Evolutionary conservation across 768 basidiomycete genomes (phyloP), one percentile per base, ranked within the genome.

Genomic region (Phlegmacium glaucopus): DNA sequence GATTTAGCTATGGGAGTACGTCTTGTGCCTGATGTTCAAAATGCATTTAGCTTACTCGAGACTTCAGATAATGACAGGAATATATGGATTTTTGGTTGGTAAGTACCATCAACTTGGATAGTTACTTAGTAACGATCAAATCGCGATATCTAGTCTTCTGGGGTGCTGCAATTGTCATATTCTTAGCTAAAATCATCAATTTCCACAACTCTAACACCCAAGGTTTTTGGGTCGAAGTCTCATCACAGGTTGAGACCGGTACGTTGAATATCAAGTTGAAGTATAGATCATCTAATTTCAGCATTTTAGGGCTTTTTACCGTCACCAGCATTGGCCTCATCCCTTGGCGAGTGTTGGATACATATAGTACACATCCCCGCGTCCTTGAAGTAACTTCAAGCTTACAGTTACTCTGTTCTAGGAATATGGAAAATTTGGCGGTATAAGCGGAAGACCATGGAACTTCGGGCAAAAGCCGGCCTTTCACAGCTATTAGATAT

Each of bases 101-200:
- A 54, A 47, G 78, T 42, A 18, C 2, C 51, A 38, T 18, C 35
- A 15, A 9, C 4, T 34, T 39, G 6, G 11, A 26, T 17, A 29
- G 11, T 34, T 22, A 42, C 12, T 37, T 22, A 29, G 18, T 22
- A 27, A 29, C n/a, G 36, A 47, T 39, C 36, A 54, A 41, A 26
- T 54, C 29, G 25, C 39, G 30, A 6, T 36, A 10, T 15, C 5
- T 57, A 79, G 90, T 85, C 0, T 92, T 94, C 57, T 94, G 90
- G 90, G 90, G 91, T 12, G 79, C 87, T 16, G 90, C 84, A 4
- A 83, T 94, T 51, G 86, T 91, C 11, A 64, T 91, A 43, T 84
- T 91, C 64, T 66, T 89, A 4, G 68, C 65, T 17, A 80, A 78
- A 59, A 72, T 81, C 38, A 90, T 92, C 62, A 81, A 87, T 57